Conservation (phyloP, 129 eudicot genomes). For the Escallonia rubra region DNA sequence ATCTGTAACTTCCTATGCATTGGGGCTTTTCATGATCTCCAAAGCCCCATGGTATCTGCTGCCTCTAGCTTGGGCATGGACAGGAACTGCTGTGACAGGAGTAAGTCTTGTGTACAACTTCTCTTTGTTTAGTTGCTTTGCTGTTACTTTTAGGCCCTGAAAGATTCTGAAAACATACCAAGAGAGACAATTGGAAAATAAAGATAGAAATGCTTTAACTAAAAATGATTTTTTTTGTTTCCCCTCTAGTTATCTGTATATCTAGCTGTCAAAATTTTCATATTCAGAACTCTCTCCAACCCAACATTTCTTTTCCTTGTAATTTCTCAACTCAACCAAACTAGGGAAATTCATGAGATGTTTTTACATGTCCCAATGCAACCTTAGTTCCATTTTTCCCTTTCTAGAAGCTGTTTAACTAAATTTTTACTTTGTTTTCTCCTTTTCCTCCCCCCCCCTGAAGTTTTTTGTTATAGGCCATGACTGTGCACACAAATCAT, state of each 20-base stretch:
- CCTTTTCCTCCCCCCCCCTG: constrained; percentile 19
- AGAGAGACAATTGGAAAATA: too few relatives aligned
- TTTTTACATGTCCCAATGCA: not conserved
- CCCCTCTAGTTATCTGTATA: not conserved
- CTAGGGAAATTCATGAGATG: not conserved
- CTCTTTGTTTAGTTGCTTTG: not conserved
- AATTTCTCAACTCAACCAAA: not conserved
- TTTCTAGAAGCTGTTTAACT: not conserved
- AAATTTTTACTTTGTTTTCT: not conserved
- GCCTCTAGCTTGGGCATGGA: constrained; percentile 99
- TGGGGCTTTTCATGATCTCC: constrained; percentile 80
- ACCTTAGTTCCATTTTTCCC: not conserved
- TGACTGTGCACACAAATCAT: constrained; percentile 98
- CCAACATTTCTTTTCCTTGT: not conserved
- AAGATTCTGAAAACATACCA: too few relatives aligned
- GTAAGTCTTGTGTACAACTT: constrained; percentile 34
- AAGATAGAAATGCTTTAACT: too few relatives aligned
- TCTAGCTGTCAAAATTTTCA: too few relatives aligned
- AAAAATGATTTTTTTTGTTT: too few relatives aligned
- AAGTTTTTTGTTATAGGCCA: constrained; percentile 98
- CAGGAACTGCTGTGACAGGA: constrained; percentile 98
- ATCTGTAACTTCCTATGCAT: constrained; percentile 74
- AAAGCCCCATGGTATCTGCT: constrained; percentile 96
- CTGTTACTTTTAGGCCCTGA: too few relatives aligned
- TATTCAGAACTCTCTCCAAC: too few relatives aligned